Base-by-base conservation (phyloP, 345 rosid species). In the Gossypium anomalum region DNA sequence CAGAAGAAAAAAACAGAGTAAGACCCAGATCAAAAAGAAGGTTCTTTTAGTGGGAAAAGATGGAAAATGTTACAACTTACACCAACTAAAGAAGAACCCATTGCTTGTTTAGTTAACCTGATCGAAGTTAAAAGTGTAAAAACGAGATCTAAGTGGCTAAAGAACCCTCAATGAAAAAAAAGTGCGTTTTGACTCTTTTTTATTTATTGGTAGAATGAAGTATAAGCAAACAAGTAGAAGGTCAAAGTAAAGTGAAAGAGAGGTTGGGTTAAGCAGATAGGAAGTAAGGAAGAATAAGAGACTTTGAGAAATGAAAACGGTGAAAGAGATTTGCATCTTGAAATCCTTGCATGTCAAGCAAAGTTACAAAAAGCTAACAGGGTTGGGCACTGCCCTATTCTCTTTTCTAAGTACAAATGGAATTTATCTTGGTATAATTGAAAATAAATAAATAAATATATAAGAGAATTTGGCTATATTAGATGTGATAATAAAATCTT, bases 1-100 rank as follows among this genome's bases (percentile, higher is more conserved):
- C 79, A 80, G 71, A 76, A 84, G 71, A 77, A 38, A n/a, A 7
- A 61, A 60, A 49, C 9, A 19, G 52, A 66, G 9, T 66, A 73
- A 76, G 53, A 76, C 78, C 71, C 75, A 77, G 78, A 72, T n/a
- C 15, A 62, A 58, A 73, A 81, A 73, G 53, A 76, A 66, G 45
- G 65, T 45, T 62, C 9, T 19, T 73, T 14, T 2, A 64, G 25
- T 2, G 10, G 12, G 27, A 70, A 57, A 16, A n/a, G 55, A 53
- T 16, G 66, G 7, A 45, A 41, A 49, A 63, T 25, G 47, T 19
- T 66, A 57, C 23, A 4, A 51, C 52, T 79, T 25, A 45, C 70
- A 58, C 67, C 12, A 70, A 73, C 15, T 58, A 74, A 71, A 75
- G 41, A 73, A 61, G 66, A 61, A 59, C 68, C 78, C 47, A 29